Percentiles rank a stretch among this genome's conserved stretches.
phyloP scores from a whole-genome alignment of 2,329 filamentous ascomycete species.

The Ilyonectria sp. region DNA sequence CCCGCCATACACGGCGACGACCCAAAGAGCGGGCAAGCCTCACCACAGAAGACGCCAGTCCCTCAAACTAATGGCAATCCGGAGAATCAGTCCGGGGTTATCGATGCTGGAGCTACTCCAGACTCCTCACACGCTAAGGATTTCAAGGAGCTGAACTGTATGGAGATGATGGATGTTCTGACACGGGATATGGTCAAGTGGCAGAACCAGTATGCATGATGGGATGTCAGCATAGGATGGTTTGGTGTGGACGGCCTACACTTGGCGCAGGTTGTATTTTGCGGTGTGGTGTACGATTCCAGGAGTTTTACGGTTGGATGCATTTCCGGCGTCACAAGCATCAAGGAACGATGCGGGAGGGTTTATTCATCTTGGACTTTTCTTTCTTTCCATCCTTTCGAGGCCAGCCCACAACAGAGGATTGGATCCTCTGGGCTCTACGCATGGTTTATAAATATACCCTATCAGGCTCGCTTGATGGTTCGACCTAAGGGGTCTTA shows the following conservation, averaged over 20 bases:
- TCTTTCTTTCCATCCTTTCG: conserved; percentile 22
- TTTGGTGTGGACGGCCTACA: conserved; percentile 12
- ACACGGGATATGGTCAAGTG: conserved; percentile 86
- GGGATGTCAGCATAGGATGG: neutral
- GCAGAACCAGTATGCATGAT: conserved; percentile 78
- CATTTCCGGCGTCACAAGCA: conserved; percentile 45
- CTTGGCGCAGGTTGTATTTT: conserved; percentile 24
- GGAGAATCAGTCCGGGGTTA: conserved; percentile 42
- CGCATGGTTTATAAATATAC: conserved; percentile 27
- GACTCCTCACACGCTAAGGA: conserved; percentile 58
- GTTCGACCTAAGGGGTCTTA: conserved; percentile 18
- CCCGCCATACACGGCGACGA: conserved; percentile 61
- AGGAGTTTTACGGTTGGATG: conserved; percentile 42
- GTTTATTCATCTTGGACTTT: conserved; percentile 27
- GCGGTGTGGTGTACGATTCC: conserved; percentile 24
- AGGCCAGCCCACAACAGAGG: conserved; percentile 5
- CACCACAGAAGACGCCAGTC: conserved; percentile 56
- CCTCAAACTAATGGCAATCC: conserved; percentile 55
- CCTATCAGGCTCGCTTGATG: conserved; percentile 26
- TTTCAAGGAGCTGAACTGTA: conserved; percentile 83
- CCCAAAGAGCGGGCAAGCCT: conserved; percentile 56
- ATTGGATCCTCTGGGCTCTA: conserved; percentile 22
- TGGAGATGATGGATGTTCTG: conserved; percentile 93
- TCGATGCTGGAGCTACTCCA: conserved; percentile 45
- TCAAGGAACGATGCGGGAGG: conserved; percentile 38